These are phyloP conservation scores for Crithidia expoeki DNA, from an alignment of 208 protist genomes.

Conservation along the genomic window DNA sequence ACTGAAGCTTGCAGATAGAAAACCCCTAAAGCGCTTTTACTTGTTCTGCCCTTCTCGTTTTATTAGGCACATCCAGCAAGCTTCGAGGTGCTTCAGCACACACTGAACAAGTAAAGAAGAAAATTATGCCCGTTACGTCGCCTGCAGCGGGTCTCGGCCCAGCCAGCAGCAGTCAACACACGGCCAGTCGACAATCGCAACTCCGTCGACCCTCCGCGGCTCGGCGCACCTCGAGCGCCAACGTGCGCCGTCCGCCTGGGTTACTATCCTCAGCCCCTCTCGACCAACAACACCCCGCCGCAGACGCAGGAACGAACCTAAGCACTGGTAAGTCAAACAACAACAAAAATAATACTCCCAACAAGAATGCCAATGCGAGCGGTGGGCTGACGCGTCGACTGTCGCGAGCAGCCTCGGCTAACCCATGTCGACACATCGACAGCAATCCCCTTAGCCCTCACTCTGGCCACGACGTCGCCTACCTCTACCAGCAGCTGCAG, in stretches of 20 bases:
- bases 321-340: too few relatives aligned
- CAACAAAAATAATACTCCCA: too few relatives aligned
- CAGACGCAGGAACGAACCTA: background rate
- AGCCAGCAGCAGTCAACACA: constrained; percentile 22
- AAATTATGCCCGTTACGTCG: background rate
- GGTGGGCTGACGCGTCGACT: background rate
- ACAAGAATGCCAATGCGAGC: background rate
- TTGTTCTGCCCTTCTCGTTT: too few relatives aligned
- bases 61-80: too few relatives aligned
- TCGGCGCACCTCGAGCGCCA: background rate
- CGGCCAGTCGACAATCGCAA: background rate
- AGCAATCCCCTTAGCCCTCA: constrained; percentile 8
- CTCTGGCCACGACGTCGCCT: constrained; percentile 34
- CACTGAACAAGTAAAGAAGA: too few relatives aligned
- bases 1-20: too few relatives aligned
- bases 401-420: background rate
- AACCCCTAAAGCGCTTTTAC: too few relatives aligned
- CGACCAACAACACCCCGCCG: background rate
- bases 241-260: background rate
- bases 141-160: background rate
- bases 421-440: constrained; percentile 3
- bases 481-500: constrained; percentile 51
- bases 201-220: background rate
- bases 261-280: background rate
- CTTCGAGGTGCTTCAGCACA: background rate